These are phyloP conservation scores for Pharus latifolius DNA, from an alignment of 176 grass and related monocot genomes.

Conservation along the genomic window DNA sequence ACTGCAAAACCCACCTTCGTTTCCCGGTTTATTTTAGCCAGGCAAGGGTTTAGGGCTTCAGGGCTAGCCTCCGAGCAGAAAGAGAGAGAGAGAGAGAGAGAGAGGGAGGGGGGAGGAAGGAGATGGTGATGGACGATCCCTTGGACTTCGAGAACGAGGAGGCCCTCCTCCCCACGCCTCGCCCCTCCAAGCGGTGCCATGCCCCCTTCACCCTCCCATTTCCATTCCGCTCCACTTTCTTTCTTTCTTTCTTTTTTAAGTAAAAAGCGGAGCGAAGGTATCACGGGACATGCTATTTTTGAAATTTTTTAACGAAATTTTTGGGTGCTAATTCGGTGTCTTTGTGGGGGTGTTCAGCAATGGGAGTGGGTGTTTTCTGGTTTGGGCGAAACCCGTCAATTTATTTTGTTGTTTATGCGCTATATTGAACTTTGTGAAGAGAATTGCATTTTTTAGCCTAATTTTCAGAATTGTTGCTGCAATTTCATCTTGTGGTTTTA, in stretches of 20 bases:
- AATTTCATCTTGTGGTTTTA: background rate
- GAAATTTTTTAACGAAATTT: too few relatives aligned
- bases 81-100: background rate
- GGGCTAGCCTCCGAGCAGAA: too few relatives aligned
- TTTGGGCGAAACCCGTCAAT: too few relatives aligned
- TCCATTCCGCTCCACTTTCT: background rate
- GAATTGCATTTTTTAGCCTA: too few relatives aligned
- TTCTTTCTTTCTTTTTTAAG: background rate
- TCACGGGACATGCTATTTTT: too few relatives aligned
- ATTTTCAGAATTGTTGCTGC: background rate
- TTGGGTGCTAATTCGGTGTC: background rate
- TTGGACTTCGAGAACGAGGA: slow-evolving; percentile 86
- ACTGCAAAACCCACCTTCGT: too few relatives aligned
- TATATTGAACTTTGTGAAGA: too few relatives aligned
- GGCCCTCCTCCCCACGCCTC: slow-evolving; percentile 16
- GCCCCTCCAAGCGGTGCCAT: slow-evolving; percentile 49
- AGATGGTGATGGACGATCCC: slow-evolving; percentile 42
- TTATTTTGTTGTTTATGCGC: too few relatives aligned
- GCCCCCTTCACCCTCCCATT: background rate
- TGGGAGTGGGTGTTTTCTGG: background rate
- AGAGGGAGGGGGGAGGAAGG: background rate
- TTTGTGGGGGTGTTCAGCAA: background rate
- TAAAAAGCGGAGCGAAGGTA: background rate
- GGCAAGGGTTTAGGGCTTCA: too few relatives aligned
- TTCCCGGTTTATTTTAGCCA: too few relatives aligned